phyloP scores from a whole-genome alignment of 1,139 yeast genomes.

The Candida albicans region DNA sequence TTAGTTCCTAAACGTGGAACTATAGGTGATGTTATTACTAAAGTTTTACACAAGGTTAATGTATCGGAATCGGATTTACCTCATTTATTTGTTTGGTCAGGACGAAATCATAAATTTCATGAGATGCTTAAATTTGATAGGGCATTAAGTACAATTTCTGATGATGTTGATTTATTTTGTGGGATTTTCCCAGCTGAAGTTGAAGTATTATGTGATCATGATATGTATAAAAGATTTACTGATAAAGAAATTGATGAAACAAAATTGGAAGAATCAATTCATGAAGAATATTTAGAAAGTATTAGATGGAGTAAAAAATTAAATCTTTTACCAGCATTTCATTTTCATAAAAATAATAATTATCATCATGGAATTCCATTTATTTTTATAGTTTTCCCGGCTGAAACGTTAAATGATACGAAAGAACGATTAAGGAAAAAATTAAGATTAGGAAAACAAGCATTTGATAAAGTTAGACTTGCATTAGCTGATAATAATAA shows the following conservation, averaged over 20 bases:
- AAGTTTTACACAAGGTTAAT: constrained; percentile 56
- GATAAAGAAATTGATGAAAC: constrained; percentile 12
- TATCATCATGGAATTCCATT: constrained; percentile 89
- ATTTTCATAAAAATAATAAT: constrained; percentile 70
- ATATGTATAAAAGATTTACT: constrained; percentile 34
- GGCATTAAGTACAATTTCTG: constrained; percentile 34
- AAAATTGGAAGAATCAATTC: constrained; percentile 21
- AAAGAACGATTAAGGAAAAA: constrained; percentile 64
- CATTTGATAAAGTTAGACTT: constrained; percentile 71
- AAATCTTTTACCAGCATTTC: constrained; percentile 54
- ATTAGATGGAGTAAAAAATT: constrained; percentile 35
- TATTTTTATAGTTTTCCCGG: constrained; percentile 63
- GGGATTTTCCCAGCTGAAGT: constrained; percentile 49
- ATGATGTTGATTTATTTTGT: constrained; percentile 39
- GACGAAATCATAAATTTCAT: constrained; percentile 41
- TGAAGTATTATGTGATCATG: constrained; percentile 38
- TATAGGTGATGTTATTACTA: constrained; percentile 55
- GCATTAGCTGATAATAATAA: constrained; percentile 52
- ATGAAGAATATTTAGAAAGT: constrained; percentile 31
- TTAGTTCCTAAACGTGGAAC: constrained; percentile 64
- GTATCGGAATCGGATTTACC: constrained; percentile 49
- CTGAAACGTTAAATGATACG: constrained; percentile 66
- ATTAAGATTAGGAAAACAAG: constrained; percentile 75
- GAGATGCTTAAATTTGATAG: constrained; percentile 40
- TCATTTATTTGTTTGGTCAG: constrained; percentile 61